phyloP scores from a whole-genome alignment of 768 basidiomycete genomes.

The Macrolepiota dolichaula region DNA sequence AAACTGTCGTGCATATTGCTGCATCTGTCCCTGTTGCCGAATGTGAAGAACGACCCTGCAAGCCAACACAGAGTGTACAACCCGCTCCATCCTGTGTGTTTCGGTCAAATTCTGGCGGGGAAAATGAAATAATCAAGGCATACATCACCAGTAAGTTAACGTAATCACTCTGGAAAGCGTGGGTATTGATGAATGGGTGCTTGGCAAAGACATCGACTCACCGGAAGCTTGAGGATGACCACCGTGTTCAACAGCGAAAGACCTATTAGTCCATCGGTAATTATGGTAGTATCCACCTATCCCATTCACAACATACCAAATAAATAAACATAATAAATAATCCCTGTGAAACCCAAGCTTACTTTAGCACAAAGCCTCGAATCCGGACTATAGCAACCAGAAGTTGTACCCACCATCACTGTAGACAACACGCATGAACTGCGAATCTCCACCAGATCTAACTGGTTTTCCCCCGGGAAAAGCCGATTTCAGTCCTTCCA shows the following conservation, averaged over 20 bases:
- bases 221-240: conserved; percentile 9
- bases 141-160: conserved; percentile 11
- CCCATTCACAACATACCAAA: neutral
- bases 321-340: conserved; percentile 12
- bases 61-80: conserved; percentile 8
- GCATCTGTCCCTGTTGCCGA: conserved; percentile 5
- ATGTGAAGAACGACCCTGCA: conserved; percentile 12
- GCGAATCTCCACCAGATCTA: conserved; percentile 11
- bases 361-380: neutral
- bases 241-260: conserved; percentile 10
- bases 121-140: neutral
- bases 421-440: conserved; percentile 10
- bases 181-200: neutral
- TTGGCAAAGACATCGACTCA: neutral
- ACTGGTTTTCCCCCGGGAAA: neutral
- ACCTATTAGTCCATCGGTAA: neutral
- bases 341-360: neutral
- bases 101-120: neutral
- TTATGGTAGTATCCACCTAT: neutral
- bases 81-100: conserved; percentile 8
- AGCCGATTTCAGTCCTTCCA: neutral
- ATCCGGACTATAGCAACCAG: neutral
- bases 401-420: conserved; percentile 1
- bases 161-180: neutral
- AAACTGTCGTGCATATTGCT: neutral